Evolutionary conservation across 2,329 filamentous ascomycete genomes (phyloP).

Genomic region (Aspergillus pseudoviridinutans): DNA sequence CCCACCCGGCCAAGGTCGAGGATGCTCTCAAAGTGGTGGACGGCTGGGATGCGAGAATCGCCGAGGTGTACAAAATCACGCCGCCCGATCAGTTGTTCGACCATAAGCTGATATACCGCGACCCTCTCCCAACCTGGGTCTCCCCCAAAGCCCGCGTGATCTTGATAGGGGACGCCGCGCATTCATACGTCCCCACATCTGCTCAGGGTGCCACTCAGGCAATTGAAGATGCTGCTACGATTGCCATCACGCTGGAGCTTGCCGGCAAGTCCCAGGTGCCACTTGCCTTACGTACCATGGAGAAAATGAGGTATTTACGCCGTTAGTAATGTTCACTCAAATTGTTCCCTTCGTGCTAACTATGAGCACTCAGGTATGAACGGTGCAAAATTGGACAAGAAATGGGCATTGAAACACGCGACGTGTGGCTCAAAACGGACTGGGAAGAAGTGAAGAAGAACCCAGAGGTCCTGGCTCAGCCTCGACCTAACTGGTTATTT

Average conservation of each 20-base stretch:
- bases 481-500: background rate
- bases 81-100: conserved; percentile 20
- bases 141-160: conserved; percentile 23
- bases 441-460: background rate
- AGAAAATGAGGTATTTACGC: background rate
- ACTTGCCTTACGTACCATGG: background rate
- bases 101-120: conserved; percentile 30
- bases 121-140: conserved; percentile 16
- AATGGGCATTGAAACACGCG: background rate
- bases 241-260: conserved; percentile 17
- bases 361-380: too few species aligned
- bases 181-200: conserved; percentile 38
- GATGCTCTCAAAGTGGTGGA: conserved; percentile 51
- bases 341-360: too few species aligned
- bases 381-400: background rate
- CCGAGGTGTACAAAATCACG: conserved; percentile 40
- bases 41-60: conserved; percentile 48
- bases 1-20: conserved; percentile 50
- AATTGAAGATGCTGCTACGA: conserved; percentile 41
- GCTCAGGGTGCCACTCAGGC: conserved; percentile 42
- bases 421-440: background rate
- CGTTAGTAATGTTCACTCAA: too few species aligned
- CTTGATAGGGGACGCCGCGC: conserved; percentile 35
- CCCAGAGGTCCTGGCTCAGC: background rate
- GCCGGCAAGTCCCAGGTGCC: background rate